Conservation (phyloP, 2,329 filamentous ascomycete species). For the Sclerotinia minor region DNA sequence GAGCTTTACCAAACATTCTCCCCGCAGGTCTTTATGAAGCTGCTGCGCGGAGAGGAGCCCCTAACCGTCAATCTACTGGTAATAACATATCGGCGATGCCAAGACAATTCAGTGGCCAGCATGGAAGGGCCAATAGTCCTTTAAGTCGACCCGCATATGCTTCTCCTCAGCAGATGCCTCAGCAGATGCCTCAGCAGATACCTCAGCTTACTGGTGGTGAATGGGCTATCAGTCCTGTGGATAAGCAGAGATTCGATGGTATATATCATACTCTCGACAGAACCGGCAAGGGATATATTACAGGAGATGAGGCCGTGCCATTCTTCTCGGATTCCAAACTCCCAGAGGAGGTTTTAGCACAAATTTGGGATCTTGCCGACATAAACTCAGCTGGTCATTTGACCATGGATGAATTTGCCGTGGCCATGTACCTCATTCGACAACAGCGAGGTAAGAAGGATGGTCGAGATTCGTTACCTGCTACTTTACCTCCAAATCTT, state of each 20-base stretch:
- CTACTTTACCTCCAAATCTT: conserved; percentile 75
- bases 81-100: conserved; percentile 66
- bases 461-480: conserved; percentile 62
- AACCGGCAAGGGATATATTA: conserved; percentile 76
- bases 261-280: conserved; percentile 86
- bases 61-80: conserved; percentile 45
- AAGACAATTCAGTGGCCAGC: conserved; percentile 73
- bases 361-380: conserved; percentile 97
- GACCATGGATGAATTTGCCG: conserved; percentile 87
- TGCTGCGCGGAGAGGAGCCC: conserved; percentile 65
- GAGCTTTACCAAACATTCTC: conserved; percentile 74
- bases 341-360: conserved; percentile 82
- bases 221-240: conserved; percentile 79
- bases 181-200: conserved; percentile 41
- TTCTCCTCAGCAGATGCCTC: conserved; percentile 44
- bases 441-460: conserved; percentile 78
- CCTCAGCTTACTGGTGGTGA: conserved; percentile 53
- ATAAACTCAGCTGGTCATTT: conserved; percentile 87
- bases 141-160: conserved; percentile 53
- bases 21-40: conserved; percentile 89
- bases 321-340: conserved; percentile 94
- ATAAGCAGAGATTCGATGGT: conserved; percentile 85
- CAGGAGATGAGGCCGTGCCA: conserved; percentile 87
- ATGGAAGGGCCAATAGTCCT: conserved; percentile 60
- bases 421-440: conserved; percentile 95